Evolutionary conservation across 495 filamentous ascomycete species (phyloP), one percentile per base, ranked within the genome.

Genomic region (Talaromyces ruber): DNA sequence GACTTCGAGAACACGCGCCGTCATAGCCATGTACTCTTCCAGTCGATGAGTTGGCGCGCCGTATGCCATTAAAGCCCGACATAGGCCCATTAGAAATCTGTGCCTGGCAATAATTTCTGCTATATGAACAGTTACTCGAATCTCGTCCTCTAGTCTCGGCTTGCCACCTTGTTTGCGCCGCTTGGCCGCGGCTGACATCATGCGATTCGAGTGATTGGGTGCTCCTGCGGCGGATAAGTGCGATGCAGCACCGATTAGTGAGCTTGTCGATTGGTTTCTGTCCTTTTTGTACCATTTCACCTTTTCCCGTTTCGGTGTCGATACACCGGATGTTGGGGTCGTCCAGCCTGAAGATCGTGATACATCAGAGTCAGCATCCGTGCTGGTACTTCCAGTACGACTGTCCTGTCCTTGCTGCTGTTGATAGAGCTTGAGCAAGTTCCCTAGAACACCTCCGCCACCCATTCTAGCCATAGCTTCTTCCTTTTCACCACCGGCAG

Each of bases 1-100:
- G 54, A 96, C 89, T 67, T 91, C 87, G 28, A 97, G 82, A 14
- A 93, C 90, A 5, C 88, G 82, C 24, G 92, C 86, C 7, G 89
- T 89, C 91, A 92, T 94, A 60, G 81, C 84, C 87, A 96, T 88
- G 70, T 96, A 95, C 65, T 89, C 86, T 69, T 91, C 88, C 1
- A 91, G 76, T 34, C 88, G 81, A 67, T 91, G 88, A 1, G 88
- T 90, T 2, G 88, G 88, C 0, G 87, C 88, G 11, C 89, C 89
- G 57, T 86, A 92, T 62, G 79, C 79, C 90, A 97, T 97, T 65
- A 96, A 73, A 0, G 90, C 89, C 59, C 83, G 84, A 69, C 92
- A 97, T n/a, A 97, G 82, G 65, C 88, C 92, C 65, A 92, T 77
- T 25, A 97, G 85, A 72, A 93, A 96, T 50, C 83, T 82, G 63